These are phyloP conservation scores for Ajuga reptans DNA, from an alignment of 305 asterid genomes.

Conservation along the genomic window DNA sequence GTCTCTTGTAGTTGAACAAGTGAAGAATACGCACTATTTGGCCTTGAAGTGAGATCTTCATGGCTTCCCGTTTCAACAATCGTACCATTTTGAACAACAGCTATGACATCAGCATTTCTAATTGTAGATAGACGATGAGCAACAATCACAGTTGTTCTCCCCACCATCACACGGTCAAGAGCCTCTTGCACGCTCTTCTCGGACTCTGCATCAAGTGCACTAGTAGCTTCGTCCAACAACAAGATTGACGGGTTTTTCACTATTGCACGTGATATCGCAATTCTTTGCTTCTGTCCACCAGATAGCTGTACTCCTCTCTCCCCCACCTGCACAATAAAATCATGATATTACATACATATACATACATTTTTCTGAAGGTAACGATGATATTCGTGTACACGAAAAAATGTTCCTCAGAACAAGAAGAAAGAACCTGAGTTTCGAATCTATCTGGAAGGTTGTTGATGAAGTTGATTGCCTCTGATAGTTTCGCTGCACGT, in stretches of 20 bases:
- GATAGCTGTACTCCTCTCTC: conserved; percentile 95
- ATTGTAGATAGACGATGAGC: conserved; percentile 93
- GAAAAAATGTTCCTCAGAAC: neutral
- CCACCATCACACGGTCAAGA: conserved; percentile 93
- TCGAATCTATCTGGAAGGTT: conserved; percentile 87
- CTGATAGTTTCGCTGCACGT: conserved; percentile 78
- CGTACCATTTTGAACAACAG: conserved; percentile 74
- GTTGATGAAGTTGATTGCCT: conserved; percentile 77
- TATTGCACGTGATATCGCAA: conserved; percentile 86
- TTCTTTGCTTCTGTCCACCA: conserved; percentile 95
- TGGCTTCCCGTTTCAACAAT: conserved; percentile 87
- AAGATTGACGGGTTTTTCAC: conserved; percentile 85
- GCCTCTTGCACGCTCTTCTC: conserved; percentile 97
- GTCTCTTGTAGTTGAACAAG: conserved; percentile 83
- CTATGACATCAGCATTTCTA: conserved; percentile 80
- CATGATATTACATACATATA: neutral
- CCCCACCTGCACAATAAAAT: conserved; percentile 54
- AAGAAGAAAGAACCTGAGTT: conserved; percentile 52
- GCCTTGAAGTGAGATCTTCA: conserved; percentile 78
- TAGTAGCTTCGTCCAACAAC: conserved; percentile 89
- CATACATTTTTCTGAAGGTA: neutral
- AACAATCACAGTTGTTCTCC: conserved; percentile 78
- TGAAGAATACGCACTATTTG: conserved; percentile 73
- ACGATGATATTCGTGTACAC: no score
- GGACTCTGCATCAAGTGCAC: conserved; percentile 97